These are phyloP conservation scores for Pelargonium exstipulatum DNA, from an alignment of 441 rosid genomes.

Conservation along the genomic window DNA sequence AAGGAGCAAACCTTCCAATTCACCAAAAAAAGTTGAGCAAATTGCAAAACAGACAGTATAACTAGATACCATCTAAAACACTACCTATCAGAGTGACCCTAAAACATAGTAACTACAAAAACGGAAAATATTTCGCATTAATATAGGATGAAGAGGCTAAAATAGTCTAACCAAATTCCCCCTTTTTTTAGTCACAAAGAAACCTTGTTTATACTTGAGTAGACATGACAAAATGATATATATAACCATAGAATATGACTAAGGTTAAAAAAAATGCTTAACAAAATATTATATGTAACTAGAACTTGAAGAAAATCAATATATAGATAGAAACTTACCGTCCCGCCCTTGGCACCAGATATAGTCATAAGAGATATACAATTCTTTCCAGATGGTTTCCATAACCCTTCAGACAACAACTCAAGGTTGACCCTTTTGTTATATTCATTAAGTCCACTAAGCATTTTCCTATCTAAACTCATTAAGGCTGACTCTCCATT, in stretches of 20 bases:
- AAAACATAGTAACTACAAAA: too few species aligned
- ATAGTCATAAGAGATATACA: conserved; percentile 95
- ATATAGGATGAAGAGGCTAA: neutral
- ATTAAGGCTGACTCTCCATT: conserved; percentile 80
- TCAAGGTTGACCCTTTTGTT: conserved; percentile 65
- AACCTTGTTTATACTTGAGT: neutral
- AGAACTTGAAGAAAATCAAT: neutral
- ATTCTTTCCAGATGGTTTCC: conserved; percentile 84
- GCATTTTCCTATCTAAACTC: conserved; percentile 73
- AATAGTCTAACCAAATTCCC: neutral
- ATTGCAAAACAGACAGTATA: neutral
- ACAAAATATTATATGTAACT: neutral
- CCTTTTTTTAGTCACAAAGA: neutral
- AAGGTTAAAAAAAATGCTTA: neutral
- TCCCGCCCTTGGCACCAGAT: conserved; percentile 98
- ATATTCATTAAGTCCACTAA: conserved; percentile 64
- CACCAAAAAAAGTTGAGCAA: neutral
- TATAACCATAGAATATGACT: neutral
- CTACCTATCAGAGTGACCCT: neutral
- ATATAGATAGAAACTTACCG: conserved; percentile 47
- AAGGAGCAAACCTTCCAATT: neutral
- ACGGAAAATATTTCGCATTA: too few species aligned
- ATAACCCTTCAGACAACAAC: conserved; percentile 74
- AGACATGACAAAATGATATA: neutral
- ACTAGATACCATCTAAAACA: neutral